phyloP scores from a whole-genome alignment of 1,284 basidiomycete genomes.

The Hemileia vastatrix region DNA sequence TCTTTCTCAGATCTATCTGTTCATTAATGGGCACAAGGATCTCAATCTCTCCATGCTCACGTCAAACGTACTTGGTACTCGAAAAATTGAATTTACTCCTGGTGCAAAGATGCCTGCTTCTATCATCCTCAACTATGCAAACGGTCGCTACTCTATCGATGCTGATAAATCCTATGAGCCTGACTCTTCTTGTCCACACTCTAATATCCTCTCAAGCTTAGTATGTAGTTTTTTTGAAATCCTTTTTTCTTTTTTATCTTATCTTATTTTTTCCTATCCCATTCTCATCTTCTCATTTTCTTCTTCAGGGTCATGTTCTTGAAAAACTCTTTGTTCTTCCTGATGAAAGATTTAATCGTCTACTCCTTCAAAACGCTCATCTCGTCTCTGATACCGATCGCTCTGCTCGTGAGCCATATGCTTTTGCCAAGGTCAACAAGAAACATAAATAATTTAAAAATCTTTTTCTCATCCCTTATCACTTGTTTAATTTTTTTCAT shows the following conservation, averaged over 20 bases:
- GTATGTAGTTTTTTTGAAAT: constrained; percentile 47
- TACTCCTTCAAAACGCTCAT: constrained; percentile 6
- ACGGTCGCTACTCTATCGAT: constrained; percentile 69
- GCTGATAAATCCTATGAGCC: constrained; percentile 53
- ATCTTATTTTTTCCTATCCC: neutral
- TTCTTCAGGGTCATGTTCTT: constrained; percentile 21
- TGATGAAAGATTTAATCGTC: constrained; percentile 10
- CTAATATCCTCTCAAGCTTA: constrained; percentile 70
- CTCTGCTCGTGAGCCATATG: constrained; percentile 59
- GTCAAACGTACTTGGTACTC: constrained; percentile 13
- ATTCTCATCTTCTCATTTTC: neutral
- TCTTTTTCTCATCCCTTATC: neutral
- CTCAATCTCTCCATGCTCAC: constrained; percentile 41
- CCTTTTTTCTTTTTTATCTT: constrained; percentile 3
- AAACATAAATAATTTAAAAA: constrained; percentile 30
- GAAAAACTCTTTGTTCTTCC: constrained; percentile 40
- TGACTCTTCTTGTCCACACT: constrained; percentile 47
- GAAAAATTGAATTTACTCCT: constrained; percentile 61
- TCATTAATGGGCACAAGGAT: constrained; percentile 41
- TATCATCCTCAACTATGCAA: constrained; percentile 54
- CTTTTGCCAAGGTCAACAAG: constrained; percentile 64
- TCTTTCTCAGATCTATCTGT: constrained; percentile 76
- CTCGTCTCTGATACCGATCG: constrained; percentile 42
- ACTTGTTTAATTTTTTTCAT: neutral
- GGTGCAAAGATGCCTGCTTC: constrained; percentile 71